phyloP scores from a whole-genome alignment of 2,329 filamentous ascomycete species.

The Exophiala dermatitidis region DNA sequence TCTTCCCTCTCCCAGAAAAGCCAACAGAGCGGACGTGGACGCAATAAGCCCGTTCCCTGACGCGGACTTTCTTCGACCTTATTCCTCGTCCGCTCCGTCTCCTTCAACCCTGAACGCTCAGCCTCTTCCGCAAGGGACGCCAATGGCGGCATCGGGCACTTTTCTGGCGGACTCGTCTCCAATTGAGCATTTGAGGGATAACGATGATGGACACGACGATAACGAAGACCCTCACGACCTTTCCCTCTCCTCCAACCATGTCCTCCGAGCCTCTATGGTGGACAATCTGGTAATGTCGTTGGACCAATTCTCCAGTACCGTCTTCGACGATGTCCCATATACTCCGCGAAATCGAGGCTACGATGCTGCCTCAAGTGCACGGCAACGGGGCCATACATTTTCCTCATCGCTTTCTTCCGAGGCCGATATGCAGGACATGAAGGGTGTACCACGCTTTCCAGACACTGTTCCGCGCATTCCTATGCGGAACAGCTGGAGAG shows the following conservation, averaged over 20 bases:
- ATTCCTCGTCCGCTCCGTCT: conserved; percentile 7
- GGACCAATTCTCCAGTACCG: conserved; percentile 62
- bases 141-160: conserved; percentile 14
- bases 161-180: conserved; percentile 17
- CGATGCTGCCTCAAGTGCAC: conserved; percentile 30
- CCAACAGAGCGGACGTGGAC: conserved; percentile 9
- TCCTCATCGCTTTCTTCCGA: conserved; percentile 55
- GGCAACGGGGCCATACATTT: conserved; percentile 52
- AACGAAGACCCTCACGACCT: conserved; percentile 72
- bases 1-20: conserved; percentile 10
- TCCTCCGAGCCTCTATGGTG: conserved; percentile 83
- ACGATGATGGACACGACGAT: conserved; percentile 24
- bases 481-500: conserved; percentile 28
- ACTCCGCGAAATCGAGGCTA: conserved; percentile 23
- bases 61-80: background rate
- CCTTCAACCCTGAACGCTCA: conserved; percentile 6
- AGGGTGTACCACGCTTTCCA: conserved; percentile 34
- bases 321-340: conserved; percentile 21
- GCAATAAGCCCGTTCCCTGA: conserved; percentile 2
- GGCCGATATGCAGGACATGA: conserved; percentile 36
- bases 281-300: conserved; percentile 93
- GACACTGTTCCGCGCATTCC: conserved; percentile 14
- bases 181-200: conserved; percentile 6
- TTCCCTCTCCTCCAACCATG: conserved; percentile 66
- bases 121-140: conserved; percentile 1